Evolutionary conservation across 148 eudicot genomes (phyloP), one percentile per base, ranked within the genome.

Genomic region (Selenicereus undatus): DNA sequence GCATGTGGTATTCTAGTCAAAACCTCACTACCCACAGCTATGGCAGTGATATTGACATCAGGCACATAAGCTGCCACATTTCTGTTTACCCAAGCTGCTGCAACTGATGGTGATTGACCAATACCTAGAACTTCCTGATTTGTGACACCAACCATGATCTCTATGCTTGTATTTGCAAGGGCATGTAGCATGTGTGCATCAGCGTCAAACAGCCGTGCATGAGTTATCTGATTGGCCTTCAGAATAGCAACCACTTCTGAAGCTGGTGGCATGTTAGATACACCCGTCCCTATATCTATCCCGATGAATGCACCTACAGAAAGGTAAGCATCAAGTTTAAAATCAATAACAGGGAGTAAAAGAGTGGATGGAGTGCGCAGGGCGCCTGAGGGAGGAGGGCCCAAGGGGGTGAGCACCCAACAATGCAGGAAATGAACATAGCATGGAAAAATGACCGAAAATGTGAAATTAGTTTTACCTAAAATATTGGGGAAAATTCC

Each of bases 31-130:
- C 98, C 98, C 32, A 95, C 92, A 26, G 94, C 87, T 50, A 95
- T 88, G 71, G 94, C 86, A 4, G 98, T 95, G 76, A 95, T 95
- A 81, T 95, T 95, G 62, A 97, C 90, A 16, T 86, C 83, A 17
- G 98, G 98, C 76, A 95, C 82, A 79, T 90, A 90, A 83, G 98
- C 92, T 48, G 88, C 94, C 30, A 95, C 89, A 78, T 95, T 95
- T 81, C 83, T 86, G 70, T 87, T 95, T 54, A 95, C 72, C 98
- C 98, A 95, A 24, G 90, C 85, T n/a, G 98, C 98, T 29, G 98
- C 98, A 10, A 48, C 83, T 13, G 95, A 89, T 21, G 98, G 91
- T 22, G 90, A 84, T 73, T 90, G 88, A 27, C 97, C 98, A 71
- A 95, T 89, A 14, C 90, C 88, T 32, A 93, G 78, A 81, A 94